Evolutionary conservation across 345 rosid genomes (phyloP), one percentile per base, ranked within the genome.

Genomic region (Hibiscus trionum): DNA sequence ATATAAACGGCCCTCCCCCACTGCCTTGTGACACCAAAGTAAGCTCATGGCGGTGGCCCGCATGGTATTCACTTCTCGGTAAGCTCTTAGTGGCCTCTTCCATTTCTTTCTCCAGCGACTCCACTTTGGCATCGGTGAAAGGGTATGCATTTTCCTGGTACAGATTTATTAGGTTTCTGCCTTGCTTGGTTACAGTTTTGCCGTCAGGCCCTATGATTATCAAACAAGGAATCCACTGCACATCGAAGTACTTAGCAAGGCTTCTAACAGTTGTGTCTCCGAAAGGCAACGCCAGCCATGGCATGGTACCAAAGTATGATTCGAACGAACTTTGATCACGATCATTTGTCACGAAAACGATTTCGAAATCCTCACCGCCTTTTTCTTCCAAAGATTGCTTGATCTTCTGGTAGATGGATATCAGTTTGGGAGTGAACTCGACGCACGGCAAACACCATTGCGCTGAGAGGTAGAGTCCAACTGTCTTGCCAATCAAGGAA

Each of bases 401-500:
- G 19, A 83, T 79, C 70, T 84, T 86, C 47, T 80, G 77, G 85
- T 88, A 86, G 75, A 80, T 77, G 61, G 88, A 74, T 27, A 77
- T 46, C n/a, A 88, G 78, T 78, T 82, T 88, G 11, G 87, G 83
- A 70, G 83, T 79, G 76, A 88, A 88, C 46, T 84, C 82, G 33
- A 24, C 69, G 4, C 87, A 80, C 14, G 92, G 92, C n/a, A 78
- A 69, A 57, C 92, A 81, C 92, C 92, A 86, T n/a, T 83, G 76
- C 1, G 85, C 86, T 1, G 92, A 86, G 80, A 88, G 84, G 75
- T 81, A 84, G 16, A 88, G 77, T 33, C 92, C 90, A n/a, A 86
- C 37, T 3, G 88, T 84, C 78, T 83, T 84, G 3, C 88, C 90
- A 7, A 74, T 74, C 76, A 88, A 62, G 11, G 85, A 81, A 21